Evolutionary conservation across 176 grass and related monocot species (phyloP).

Genomic region (Hordeum marinum): DNA sequence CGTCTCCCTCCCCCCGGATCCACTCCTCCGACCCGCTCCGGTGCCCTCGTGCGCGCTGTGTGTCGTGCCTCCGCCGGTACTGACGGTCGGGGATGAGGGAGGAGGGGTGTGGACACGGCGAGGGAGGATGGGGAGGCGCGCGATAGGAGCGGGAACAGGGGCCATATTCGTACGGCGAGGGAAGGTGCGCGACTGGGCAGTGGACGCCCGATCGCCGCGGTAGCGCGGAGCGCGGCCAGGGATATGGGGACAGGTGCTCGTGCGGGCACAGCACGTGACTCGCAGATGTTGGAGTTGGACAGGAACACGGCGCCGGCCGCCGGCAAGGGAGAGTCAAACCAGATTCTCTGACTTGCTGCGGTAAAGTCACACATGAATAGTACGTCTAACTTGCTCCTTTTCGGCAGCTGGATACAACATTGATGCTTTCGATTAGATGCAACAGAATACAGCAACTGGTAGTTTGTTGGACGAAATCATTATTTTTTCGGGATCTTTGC

Average conservation of each 20-base stretch:
- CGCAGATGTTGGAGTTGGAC: background rate
- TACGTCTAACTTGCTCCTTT: background rate
- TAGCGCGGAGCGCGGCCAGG: conserved; percentile 12
- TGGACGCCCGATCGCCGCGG: conserved; percentile 35
- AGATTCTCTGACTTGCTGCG: background rate
- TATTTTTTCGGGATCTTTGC: no score
- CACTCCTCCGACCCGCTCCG: background rate
- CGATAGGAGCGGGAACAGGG: conserved; percentile 18
- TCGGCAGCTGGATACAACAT: no score
- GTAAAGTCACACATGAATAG: background rate
- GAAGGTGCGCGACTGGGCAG: background rate
- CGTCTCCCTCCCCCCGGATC: background rate
- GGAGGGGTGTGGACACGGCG: background rate
- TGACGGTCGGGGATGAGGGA: background rate
- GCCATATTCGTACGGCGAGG: conserved; percentile 28
- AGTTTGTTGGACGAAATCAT: no score
- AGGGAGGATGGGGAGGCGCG: conserved; percentile 4
- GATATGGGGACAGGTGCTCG: background rate
- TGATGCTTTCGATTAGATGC: background rate
- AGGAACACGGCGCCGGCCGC: background rate
- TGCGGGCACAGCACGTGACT: background rate
- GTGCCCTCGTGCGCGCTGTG: background rate
- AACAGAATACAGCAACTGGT: no score
- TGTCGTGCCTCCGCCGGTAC: background rate
- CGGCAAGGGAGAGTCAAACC: background rate